Evolutionary conservation across 2,329 filamentous ascomycete genomes (phyloP).

Genomic region (Cladophialophora immunda): DNA sequence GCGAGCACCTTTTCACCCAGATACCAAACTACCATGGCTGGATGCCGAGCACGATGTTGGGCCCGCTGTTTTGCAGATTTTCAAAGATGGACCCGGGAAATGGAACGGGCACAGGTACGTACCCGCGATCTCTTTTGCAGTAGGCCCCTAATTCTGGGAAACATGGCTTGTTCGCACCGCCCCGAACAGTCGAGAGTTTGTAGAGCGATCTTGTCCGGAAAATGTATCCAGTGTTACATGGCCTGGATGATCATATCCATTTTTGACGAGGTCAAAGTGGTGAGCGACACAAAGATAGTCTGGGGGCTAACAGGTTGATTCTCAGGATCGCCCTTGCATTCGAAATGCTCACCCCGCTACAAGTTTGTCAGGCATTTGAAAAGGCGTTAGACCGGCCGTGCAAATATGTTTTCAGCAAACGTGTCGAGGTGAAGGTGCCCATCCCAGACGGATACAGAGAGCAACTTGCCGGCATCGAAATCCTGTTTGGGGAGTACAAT

Average conservation of each 20-base stretch:
- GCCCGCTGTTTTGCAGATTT: constrained; percentile 88
- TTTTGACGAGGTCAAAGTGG: not conserved
- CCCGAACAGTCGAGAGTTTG: not conserved
- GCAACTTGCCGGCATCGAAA: constrained; percentile 75
- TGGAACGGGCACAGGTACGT: constrained; percentile 78
- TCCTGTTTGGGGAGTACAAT: constrained; percentile 65
- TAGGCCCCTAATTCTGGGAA: not conserved
- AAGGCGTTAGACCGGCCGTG: constrained; percentile 80
- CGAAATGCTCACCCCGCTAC: constrained; percentile 82
- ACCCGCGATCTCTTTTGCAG: not conserved
- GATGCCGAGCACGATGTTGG: constrained; percentile 97
- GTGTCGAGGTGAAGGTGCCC: constrained; percentile 82
- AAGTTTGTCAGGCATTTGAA: constrained; percentile 83
- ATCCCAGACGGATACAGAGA: constrained; percentile 88
- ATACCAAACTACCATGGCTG: constrained; percentile 90
- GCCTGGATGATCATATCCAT: constrained; percentile 5
- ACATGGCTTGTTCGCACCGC: not conserved
- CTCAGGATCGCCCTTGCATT: constrained; percentile 85
- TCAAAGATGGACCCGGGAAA: constrained; percentile 88
- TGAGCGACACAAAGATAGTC: not conserved
- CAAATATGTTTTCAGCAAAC: constrained; percentile 75
- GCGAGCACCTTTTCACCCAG: constrained; percentile 91
- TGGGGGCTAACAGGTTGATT: constrained; percentile 12
- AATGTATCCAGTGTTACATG: not conserved
- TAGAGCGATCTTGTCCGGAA: not conserved